phyloP scores from a whole-genome alignment of 2,329 filamentous ascomycete genomes.

The Magnaporthiopsis poae region DNA sequence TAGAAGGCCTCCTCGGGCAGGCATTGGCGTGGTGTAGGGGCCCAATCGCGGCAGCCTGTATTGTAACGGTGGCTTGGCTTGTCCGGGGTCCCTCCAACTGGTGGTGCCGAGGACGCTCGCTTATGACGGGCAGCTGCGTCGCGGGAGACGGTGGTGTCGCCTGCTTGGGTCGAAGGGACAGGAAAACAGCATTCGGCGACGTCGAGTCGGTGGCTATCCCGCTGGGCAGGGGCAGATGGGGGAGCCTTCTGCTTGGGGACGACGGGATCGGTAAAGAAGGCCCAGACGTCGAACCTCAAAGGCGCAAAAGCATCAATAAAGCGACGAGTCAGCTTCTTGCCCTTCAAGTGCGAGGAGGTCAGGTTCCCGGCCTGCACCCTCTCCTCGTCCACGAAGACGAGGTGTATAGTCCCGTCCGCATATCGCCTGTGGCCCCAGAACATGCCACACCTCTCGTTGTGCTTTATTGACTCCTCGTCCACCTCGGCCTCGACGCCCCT shows the following conservation, averaged over 20 bases:
- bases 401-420: constrained; percentile 2
- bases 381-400: constrained; percentile 13
- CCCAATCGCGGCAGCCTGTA: background rate
- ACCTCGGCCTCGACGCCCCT: background rate
- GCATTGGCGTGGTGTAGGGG: background rate
- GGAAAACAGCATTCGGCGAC: background rate
- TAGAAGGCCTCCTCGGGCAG: background rate
- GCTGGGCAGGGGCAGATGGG: background rate
- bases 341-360: constrained; percentile 7
- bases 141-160: background rate
- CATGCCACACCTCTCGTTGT: constrained; percentile 11
- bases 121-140: background rate
- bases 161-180: background rate
- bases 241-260: background rate
- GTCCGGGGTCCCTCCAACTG: background rate
- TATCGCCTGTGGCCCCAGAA: constrained; percentile 11
- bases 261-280: constrained; percentile 6
- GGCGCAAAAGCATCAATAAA: constrained; percentile 8
- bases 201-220: background rate
- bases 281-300: constrained; percentile 12
- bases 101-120: background rate
- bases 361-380: constrained; percentile 11
- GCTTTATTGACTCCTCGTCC: constrained; percentile 8
- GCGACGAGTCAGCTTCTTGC: constrained; percentile 1
- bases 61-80: background rate